Base-by-base conservation (phyloP, 2,329 filamentous ascomycete genomes). In the Stemphylium lycopersici region DNA sequence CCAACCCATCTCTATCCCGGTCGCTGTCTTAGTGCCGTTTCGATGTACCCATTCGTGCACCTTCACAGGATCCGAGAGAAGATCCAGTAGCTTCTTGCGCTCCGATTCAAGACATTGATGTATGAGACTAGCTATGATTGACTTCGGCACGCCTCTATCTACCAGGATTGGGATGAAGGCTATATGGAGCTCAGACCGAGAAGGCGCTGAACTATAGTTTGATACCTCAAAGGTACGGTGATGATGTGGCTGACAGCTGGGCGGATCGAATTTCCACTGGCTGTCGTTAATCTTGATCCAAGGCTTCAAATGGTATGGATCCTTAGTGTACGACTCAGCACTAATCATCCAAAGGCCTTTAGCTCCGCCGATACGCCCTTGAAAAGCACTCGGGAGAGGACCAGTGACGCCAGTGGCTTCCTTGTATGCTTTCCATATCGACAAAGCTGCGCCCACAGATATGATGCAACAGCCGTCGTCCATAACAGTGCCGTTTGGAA, bases 261-360 rank as follows among this genome's bases (percentile, higher is more conserved):
- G 72, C 8, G 69, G 68, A 0, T 79, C 55, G 80, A 90, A 91
- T 63, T 93, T 93, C 0, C 81, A 73, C 55, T 93, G 90, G 0
- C 87, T 91, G 0, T 81, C 72, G 0, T 77, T 80, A 13, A 88
- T 84, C 50, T 87, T 81, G 37, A 92, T 89, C 88, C 87, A 90
- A 8, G 78, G 70, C 2, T 71, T 68, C 18, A 74, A 64, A 13
- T 85, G 73, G 0, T 77, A 67, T 0, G 62, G 48, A 1, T 80
- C 75, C 0, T 75, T 74, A 0, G 71, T 72, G 22, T 83, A 80
- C 0, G 77, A 66, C 3, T 77, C 70, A 0, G 79, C 77, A 59
- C 88, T 86, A 4, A 88, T 72, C 41, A 88, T 80, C 90, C 89
- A 93, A 60, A 93, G 79, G 0, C 90, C 90, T 70, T 93, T 93